Evolutionary conservation across 352 stramenopile genomes (phyloP), one percentile per base, ranked within the genome.

Genomic region (Pythium phragmitis): DNA sequence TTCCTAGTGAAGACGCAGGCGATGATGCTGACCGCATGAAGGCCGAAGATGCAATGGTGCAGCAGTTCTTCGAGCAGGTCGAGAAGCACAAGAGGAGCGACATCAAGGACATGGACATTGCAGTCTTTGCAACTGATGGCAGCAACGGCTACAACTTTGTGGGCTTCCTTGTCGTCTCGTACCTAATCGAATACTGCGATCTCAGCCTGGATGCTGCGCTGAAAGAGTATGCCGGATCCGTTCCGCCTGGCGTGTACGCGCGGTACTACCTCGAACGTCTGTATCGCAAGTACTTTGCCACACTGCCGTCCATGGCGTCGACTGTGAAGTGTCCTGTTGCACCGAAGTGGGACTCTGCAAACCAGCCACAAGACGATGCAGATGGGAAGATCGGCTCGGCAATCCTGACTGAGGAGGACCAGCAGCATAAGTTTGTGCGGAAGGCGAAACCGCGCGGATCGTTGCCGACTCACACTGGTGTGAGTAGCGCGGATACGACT

Each of bases 271-370:
- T 96, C 12, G 79, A 93, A 74, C 68, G 68, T 60, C 58, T 96
- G 48, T 96, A 93, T 28, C 77, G 82, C 36, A 93, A 89, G 68
- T 96, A 94, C 57, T 91, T 81, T 46, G 79, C 68, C 9, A 92
- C 82, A 14, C 65, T 96, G 14, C 66, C 79, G 45, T 84, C 82
- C 23, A 68, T 79, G 21, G 67, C 76, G 8, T 72, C 72, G 55
- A 72, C 73, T 9, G 37, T 96, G 26, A 59, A 73, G 28, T 79
- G 77, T 50, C 78, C 85, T 26, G 57, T 74, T 7, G 67, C 81
- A 60, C 87, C 87, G 0, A 80, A 81, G 52, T 95, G 87, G 87
- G 82, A 90, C 49, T 45, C 56, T 23, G 23, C 9, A 4, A 70
- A 67, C 16, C 68, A 74, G n/a, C 60, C 74, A 48, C 57, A 51